A percentile compares a stretch with the other conserved stretches of the same genome.
Conservation (phyloP, 2,329 filamentous ascomycete species). For the Didymella sp. region DNA sequence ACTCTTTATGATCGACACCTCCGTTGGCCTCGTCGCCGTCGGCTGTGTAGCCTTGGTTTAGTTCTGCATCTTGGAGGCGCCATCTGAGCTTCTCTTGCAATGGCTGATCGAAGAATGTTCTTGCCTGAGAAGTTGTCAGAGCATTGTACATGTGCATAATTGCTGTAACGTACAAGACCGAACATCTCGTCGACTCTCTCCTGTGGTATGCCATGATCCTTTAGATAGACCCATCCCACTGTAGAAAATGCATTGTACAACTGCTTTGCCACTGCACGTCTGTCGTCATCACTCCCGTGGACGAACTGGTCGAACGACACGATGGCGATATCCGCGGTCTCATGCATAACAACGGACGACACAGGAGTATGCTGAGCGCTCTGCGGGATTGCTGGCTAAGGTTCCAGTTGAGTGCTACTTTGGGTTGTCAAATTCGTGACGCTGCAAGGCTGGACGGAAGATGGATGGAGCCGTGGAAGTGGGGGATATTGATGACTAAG, state of each 20-base stretch:
- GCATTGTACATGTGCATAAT: too few relatives aligned
- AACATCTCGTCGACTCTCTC: constrained; percentile 42
- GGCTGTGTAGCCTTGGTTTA: constrained; percentile 51
- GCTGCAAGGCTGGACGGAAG: too few relatives aligned
- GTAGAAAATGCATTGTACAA: constrained; percentile 50
- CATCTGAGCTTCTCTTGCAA: constrained; percentile 44
- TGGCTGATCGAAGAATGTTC: constrained; percentile 48
- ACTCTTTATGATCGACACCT: constrained; percentile 39
- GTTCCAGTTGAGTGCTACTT: neutral
- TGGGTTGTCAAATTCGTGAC: neutral
- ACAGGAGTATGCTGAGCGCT: neutral
- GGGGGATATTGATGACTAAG: neutral
- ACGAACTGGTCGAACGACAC: constrained; percentile 38
- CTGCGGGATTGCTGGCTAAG: neutral
- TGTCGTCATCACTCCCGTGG: constrained; percentile 28
- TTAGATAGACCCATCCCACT: constrained; percentile 54
- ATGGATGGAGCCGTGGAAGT: neutral
- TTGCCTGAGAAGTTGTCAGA: too few relatives aligned
- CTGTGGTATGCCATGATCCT: constrained; percentile 50
- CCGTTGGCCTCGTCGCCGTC: constrained; percentile 48
- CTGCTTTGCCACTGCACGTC: constrained; percentile 34
- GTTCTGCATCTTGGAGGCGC: constrained; percentile 47
- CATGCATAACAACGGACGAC: constrained; percentile 4
- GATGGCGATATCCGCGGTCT: constrained; percentile 31
- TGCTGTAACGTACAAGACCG: constrained; percentile 33